Percentiles rank a stretch among this genome's conserved stretches.
These are phyloP conservation scores for Tephrocybe sp. DNA, from an alignment of 768 basidiomycete genomes.

Conservation along the genomic window DNA sequence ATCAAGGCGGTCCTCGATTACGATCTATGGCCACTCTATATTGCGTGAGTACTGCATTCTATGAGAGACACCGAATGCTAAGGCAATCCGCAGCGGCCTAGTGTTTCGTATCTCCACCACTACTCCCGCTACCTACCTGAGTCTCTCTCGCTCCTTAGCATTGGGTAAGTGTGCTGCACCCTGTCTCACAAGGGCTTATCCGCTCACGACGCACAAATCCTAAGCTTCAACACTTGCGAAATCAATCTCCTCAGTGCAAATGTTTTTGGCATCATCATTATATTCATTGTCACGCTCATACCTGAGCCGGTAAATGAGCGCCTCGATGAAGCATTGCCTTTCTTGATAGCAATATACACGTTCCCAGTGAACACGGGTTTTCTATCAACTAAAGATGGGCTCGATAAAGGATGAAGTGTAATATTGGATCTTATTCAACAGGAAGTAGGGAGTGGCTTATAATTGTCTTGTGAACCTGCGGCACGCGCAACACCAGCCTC, in stretches of 20 bases:
- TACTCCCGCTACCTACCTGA: constrained; percentile 57
- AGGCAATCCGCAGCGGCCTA: constrained; percentile 38
- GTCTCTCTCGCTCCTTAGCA: constrained; percentile 52
- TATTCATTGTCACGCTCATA: constrained; percentile 47
- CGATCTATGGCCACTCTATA: constrained; percentile 68
- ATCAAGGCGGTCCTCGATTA: constrained; percentile 54
- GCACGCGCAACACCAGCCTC: no score
- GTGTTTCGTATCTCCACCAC: constrained; percentile 50
- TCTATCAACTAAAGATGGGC: no score
- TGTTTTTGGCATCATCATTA: constrained; percentile 50
- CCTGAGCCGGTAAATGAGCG: constrained; percentile 54
- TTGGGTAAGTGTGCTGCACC: constrained; percentile 38
- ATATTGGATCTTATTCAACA: no score
- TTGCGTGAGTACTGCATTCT: constrained; percentile 33
- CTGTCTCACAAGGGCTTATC: not conserved
- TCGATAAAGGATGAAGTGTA: no score
- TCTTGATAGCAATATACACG: constrained; percentile 55
- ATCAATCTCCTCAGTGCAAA: constrained; percentile 57
- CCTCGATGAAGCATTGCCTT: constrained; percentile 56
- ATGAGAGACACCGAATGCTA: not conserved
- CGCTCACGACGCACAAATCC: not conserved
- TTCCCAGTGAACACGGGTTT: constrained; percentile 50
- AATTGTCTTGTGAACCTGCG: no score
- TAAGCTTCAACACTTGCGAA: constrained; percentile 59
- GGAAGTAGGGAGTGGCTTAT: no score